phyloP scores from a whole-genome alignment of 106 monocot species.

The Narthecium ossifragum region DNA sequence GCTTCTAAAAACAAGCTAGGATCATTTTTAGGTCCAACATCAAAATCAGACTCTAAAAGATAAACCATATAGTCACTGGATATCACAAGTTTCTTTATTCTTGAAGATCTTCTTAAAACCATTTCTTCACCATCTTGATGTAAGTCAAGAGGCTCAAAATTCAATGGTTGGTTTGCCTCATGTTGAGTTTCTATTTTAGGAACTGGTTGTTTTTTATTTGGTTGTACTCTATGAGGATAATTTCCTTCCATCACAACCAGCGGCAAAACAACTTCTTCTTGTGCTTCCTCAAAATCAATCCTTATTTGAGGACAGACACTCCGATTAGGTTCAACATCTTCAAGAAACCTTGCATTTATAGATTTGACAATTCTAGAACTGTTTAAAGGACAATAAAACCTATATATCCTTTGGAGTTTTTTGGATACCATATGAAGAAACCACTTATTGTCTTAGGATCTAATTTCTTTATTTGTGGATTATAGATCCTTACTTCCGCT shows the following conservation, averaged over 20 bases:
- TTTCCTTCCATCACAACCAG: no score
- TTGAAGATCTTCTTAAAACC: not conserved
- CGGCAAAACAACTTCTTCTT: no score
- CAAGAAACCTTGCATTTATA: conserved; percentile 1
- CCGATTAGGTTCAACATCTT: not conserved
- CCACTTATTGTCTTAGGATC: not conserved
- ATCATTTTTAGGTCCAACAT: no score
- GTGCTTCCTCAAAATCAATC: not conserved
- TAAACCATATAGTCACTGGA: not conserved
- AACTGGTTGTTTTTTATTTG: not conserved
- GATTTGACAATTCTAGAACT: not conserved
- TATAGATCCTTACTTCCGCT: not conserved
- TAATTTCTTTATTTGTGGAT: not conserved
- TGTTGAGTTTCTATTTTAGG: not conserved
- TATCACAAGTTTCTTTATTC: not conserved
- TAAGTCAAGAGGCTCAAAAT: not conserved
- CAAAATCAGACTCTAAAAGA: not conserved
- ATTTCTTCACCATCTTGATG: not conserved
- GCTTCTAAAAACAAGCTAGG: no score
- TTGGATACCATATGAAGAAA: not conserved
- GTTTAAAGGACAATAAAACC: not conserved
- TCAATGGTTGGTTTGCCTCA: not conserved
- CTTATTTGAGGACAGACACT: not conserved
- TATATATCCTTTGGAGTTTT: not conserved
- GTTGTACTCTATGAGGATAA: not conserved